Base-by-base conservation (phyloP, 2,329 filamentous ascomycete genomes). In the Bipolaris victoriae region DNA sequence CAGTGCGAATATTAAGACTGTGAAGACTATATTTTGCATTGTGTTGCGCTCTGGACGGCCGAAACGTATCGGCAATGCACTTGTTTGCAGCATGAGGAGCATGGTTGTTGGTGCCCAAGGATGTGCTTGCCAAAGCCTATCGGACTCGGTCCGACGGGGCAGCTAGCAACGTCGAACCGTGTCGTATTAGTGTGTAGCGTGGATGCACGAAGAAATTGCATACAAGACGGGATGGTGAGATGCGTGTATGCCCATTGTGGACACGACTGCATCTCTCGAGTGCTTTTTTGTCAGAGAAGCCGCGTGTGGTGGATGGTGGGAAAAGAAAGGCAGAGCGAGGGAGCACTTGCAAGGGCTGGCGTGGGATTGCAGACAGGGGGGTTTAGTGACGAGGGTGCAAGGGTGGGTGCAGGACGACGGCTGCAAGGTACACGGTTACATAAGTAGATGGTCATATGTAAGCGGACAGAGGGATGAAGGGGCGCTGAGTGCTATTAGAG, bases 261-360 rank as follows among this genome's bases (percentile, higher is more conserved):
- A 52, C 13, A 51, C 37, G 29, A 44, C 13, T 20, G 39, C 36
- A 29, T 29, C 49, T 45, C 39, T 9, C 20, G 29, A 29, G 22
- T 61, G 54, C 55, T 58, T 63, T 61, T 61, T 63, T 56, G 52
- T 55, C 20, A 47, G 44, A 55, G 53, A 43, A 49, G 57, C 47
- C 56, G 56, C 36, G 31, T 50, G 39, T 26, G 40, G 49, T 62
- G 40, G 37, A 43, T 50, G 46, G 18, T 36, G 39, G 24, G 36
- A 35, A 37, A 16, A 36, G 37, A 36, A 41, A 51, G 39, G 3
- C 41, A 10, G 26, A 9, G 16, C 16, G 16, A 16, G 16, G 16
- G 7, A 9, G 26, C 1, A 10, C 26, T 29, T 29, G 26, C 26
- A 29, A 29, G 26, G 26, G 9, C 26, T 29, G 26, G 26, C 26